Conservation (phyloP, 73 alveolate species). For the Tetrahymena thermophila region DNA sequence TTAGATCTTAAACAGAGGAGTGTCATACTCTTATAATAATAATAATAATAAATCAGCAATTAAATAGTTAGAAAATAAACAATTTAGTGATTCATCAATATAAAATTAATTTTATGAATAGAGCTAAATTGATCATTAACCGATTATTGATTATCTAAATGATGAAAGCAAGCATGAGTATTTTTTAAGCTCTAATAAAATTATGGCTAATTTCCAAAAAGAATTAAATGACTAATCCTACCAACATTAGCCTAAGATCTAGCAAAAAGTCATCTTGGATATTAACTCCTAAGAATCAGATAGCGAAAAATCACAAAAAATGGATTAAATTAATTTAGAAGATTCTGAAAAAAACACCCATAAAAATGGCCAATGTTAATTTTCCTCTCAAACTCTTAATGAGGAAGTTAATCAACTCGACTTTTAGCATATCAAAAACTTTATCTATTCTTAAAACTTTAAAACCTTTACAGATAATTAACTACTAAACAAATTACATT, state of each 20-base stretch:
- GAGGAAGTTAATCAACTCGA: not conserved
- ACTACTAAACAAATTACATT: not conserved
- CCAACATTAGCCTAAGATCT: no score
- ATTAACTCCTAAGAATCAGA: not conserved
- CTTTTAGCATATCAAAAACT: not conserved
- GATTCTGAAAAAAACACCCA: not conserved
- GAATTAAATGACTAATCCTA: not conserved
- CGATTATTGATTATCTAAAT: not conserved
- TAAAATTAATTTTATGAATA: not conserved
- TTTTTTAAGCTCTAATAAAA: not conserved
- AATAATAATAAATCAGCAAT: no score
- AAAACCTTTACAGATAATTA: not conserved
- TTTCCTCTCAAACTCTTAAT: not conserved
- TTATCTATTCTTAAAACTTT: not conserved
- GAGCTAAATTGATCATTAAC: not conserved
- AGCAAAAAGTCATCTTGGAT: not conserved
- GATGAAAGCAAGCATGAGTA: not conserved
- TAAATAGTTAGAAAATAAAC: no score
- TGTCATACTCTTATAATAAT: not conserved
- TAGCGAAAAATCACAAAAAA: not conserved
- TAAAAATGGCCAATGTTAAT: no score
- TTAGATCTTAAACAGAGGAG: not conserved
- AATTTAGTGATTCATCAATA: not conserved
- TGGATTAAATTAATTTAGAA: not conserved
- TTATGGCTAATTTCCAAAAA: no score